A percentile compares a stretch with the other conserved stretches of the same genome.
Evolutionary conservation across 176 grass and related monocot genomes (phyloP).

Genomic region (Areca catechu): DNA sequence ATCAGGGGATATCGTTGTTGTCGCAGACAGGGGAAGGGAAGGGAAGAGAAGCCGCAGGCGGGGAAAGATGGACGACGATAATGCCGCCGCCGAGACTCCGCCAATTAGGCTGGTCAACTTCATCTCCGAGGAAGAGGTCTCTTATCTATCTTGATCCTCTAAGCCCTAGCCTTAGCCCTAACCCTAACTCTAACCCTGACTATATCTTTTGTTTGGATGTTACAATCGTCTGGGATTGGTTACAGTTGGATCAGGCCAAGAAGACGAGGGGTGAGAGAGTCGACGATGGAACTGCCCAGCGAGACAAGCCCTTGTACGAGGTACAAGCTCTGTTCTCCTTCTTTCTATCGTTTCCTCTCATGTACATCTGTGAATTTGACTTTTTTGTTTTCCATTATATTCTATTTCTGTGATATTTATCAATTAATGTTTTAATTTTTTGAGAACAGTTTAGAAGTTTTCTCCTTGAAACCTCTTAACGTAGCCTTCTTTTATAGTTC

Average conservation of each 20-base stretch:
- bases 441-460: too few relatives aligned
- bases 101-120: slow-evolving; percentile 82
- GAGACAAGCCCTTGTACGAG: slow-evolving; percentile 83
- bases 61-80: slow-evolving; percentile 10
- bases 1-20: background rate
- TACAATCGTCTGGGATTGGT: background rate
- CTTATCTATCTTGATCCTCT: background rate
- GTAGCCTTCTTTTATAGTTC: too few relatives aligned
- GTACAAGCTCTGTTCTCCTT: slow-evolving; percentile 5
- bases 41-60: slow-evolving; percentile 14
- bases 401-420: too few relatives aligned
- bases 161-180: slow-evolving; percentile 13
- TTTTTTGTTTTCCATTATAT: too few relatives aligned
- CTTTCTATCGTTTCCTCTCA: too few relatives aligned
- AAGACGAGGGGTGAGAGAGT: slow-evolving; percentile 72
- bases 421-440: too few relatives aligned
- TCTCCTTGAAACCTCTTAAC: too few relatives aligned
- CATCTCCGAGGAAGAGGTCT: slow-evolving; percentile 85
- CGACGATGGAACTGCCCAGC: slow-evolving; percentile 89
- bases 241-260: slow-evolving; percentile 75
- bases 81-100: slow-evolving; percentile 2
- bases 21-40: background rate
- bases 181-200: slow-evolving; percentile 18
- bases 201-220: background rate
- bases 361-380: too few relatives aligned